Evolutionary conservation across 371 early-diverging fungal species (phyloP), one percentile per base, ranked within the genome.

Genomic region (Mucor mucedo): DNA sequence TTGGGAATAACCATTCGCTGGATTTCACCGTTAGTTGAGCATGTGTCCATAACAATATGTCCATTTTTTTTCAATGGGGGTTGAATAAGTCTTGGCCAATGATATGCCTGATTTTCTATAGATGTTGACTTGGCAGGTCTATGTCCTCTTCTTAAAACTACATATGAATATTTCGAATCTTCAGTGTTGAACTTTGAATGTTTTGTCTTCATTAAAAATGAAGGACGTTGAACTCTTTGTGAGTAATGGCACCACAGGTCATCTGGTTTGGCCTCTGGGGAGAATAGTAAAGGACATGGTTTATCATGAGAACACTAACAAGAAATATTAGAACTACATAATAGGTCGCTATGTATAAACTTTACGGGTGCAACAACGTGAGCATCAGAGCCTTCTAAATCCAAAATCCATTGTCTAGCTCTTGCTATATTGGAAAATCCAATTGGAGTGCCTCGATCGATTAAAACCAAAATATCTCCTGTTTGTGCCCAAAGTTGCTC

Each of bases 401-500:
- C 78, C 10, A 94, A 64, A 29, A 95, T 81, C 69, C 79, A 84
- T 48, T 87, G 84, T 55, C 96, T 78, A 0, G 93, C 95, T 40
- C 86, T 77, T 0, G 86, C 86, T 47, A 95, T 84, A 30, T 81
- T 79, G 27, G 83, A 72, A 65, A 88, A 93, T 3, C 95, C 93
- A 59, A 77, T 78, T 0, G 95, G 94, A 2, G 93, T 93, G 14
- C 96, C 97, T 29, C 93, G 85, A 55, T 96, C 97, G 52, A 96
- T 81, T 56, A 96, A 65, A 14, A 89, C 93, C 72, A 96, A 72
- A 6, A 87, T 79, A 71, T 94, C 93, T 8, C 74, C 71, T 21
- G 95, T 93, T 40, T 85, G 84, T 10, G 82, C 70, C 96, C 96
- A 95, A 35, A 95, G 70, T 10, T 87, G 81, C 39, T 91, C 84